A percentile compares a stretch with the other conserved stretches of the same genome.
phyloP scores from a whole-genome alignment of 352 stramenopile genomes.

The Phytophthora pseudosyringae region DNA sequence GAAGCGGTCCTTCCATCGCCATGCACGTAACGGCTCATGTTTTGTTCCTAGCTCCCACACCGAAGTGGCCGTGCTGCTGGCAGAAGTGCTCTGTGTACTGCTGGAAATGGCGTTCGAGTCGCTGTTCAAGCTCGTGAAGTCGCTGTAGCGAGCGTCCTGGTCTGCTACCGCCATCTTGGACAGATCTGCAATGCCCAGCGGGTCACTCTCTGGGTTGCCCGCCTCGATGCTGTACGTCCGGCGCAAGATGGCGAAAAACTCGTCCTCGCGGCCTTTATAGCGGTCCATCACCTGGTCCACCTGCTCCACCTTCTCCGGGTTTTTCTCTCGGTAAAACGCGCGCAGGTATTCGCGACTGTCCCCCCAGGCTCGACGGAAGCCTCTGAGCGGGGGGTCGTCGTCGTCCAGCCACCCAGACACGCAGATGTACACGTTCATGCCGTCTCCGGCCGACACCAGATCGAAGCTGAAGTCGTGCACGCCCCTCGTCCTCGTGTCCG shows the following conservation, averaged over 20 bases:
- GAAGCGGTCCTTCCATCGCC: conserved; percentile 87
- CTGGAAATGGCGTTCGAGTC: conserved; percentile 45
- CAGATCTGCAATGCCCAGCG: conserved; percentile 47
- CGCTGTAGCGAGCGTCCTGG: conserved; percentile 34
- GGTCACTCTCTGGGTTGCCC: conserved; percentile 46
- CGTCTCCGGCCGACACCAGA: conserved; percentile 75
- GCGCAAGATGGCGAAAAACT: conserved; percentile 80
- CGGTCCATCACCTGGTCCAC: conserved; percentile 83
- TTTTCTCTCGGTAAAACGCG: conserved; percentile 73
- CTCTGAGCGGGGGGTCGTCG: conserved; percentile 58
- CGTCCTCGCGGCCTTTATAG: conserved; percentile 85
- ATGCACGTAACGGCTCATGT: conserved; percentile 60
- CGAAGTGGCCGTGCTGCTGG: conserved; percentile 18
- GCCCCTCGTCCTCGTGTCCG: conserved; percentile 70
- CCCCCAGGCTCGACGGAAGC: conserved; percentile 79
- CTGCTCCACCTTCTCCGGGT: conserved; percentile 78
- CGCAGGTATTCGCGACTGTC: conserved; percentile 81
- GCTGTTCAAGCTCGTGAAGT: conserved; percentile 43
- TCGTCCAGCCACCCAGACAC: conserved; percentile 86
- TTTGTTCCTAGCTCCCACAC: conserved; percentile 40
- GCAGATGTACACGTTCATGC: conserved; percentile 91
- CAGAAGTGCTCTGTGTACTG: conserved; percentile 4
- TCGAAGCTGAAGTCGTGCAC: conserved; percentile 88
- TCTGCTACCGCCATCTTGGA: conserved; percentile 37
- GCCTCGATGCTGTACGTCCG: conserved; percentile 63